A percentile compares a stretch with the other conserved stretches of the same genome.
Evolutionary conservation across 1,284 basidiomycete species (phyloP).

Genomic region (Trichosporon ovoides): DNA sequence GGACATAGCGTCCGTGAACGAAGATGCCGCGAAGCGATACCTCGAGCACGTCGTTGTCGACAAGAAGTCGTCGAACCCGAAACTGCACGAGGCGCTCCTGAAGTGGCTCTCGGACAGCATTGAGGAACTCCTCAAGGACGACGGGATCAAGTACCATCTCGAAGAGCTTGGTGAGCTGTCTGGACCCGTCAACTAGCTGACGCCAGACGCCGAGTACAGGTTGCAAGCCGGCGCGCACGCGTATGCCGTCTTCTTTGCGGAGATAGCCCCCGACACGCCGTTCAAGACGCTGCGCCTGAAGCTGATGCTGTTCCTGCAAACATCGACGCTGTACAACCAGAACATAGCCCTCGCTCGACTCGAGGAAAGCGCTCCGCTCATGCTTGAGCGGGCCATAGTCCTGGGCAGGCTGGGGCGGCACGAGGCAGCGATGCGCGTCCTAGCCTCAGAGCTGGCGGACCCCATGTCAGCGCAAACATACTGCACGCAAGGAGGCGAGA

Average conservation of each 20-base stretch:
- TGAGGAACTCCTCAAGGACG: constrained; percentile 32
- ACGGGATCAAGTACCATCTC: constrained; percentile 47
- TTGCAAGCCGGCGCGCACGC: constrained; percentile 34
- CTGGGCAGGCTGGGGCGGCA: constrained; percentile 70
- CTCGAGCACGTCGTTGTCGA: constrained; percentile 74
- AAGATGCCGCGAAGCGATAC: constrained; percentile 60
- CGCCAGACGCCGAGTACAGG: constrained; percentile 43
- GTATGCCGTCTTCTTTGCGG: constrained; percentile 42
- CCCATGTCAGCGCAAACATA: constrained; percentile 71
- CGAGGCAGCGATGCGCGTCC: constrained; percentile 59
- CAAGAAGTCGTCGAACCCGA: constrained; percentile 51
- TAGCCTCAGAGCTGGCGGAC: constrained; percentile 68
- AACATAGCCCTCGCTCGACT: constrained; percentile 53
- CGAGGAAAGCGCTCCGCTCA: constrained; percentile 52
- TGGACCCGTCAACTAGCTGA: not conserved
- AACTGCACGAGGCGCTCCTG: constrained; percentile 40
- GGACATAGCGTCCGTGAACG: constrained; percentile 39
- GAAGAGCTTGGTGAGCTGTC: constrained; percentile 45
- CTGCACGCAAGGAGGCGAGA: constrained; percentile 65
- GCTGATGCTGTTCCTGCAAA: constrained; percentile 69
- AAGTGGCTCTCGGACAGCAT: constrained; percentile 31
- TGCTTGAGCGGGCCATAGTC: constrained; percentile 70
- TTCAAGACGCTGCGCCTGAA: constrained; percentile 69
- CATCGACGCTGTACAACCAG: constrained; percentile 63
- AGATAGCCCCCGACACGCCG: constrained; percentile 59